These are phyloP conservation scores for Lichtheimia corymbifera DNA, from an alignment of 371 early-diverging fungal species.

Conservation along the genomic window DNA sequence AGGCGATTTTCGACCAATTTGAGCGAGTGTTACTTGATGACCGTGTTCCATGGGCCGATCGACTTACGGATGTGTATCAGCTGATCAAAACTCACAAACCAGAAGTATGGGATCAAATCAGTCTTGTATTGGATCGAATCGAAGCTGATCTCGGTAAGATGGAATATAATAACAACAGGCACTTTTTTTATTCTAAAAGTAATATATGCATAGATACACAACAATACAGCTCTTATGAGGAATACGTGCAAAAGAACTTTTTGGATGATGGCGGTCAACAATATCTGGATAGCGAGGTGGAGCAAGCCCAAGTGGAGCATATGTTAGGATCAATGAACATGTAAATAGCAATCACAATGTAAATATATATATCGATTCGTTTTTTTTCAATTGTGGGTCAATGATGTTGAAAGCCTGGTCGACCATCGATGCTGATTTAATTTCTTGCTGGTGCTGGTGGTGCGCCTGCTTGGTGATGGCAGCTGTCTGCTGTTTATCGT, in stretches of 20 bases:
- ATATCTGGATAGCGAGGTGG: constrained; percentile 35
- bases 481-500: too few relatives aligned
- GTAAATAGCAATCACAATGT: background rate
- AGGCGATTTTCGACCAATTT: background rate
- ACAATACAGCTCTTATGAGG: constrained; percentile 35
- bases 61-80: constrained; percentile 1
- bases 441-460: too few relatives aligned
- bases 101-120: constrained; percentile 14
- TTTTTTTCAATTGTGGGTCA: too few relatives aligned
- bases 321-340: constrained; percentile 20
- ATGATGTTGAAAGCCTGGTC: too few relatives aligned
- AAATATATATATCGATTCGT: too few relatives aligned
- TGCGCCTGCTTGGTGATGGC: too few relatives aligned
- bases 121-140: constrained; percentile 4
- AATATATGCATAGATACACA: constrained; percentile 10
- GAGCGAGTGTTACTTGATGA: background rate
- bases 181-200: background rate
- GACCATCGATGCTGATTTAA: too few relatives aligned
- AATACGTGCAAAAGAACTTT: constrained; percentile 42
- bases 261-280: constrained; percentile 39
- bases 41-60: constrained; percentile 6
- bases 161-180: background rate
- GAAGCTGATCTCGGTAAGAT: constrained; percentile 2
- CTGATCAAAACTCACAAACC: constrained; percentile 9
- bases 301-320: constrained; percentile 39